phyloP scores from a whole-genome alignment of 2,329 filamentous ascomycete species.

The Parastagonospora avenae region DNA sequence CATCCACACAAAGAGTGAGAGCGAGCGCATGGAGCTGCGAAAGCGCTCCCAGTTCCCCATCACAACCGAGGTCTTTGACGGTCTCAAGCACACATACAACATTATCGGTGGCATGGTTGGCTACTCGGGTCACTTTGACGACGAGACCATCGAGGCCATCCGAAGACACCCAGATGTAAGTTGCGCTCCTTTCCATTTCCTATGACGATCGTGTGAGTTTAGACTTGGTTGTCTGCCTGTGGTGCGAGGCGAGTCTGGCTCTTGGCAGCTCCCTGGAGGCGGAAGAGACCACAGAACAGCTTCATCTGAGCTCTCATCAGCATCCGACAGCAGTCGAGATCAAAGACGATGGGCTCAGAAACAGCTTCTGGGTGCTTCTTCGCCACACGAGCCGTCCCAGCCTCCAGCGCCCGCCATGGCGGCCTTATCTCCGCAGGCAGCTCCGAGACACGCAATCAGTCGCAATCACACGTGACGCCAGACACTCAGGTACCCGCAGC shows the following conservation, averaged over 20 bases:
- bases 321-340: not conserved
- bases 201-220: not conserved
- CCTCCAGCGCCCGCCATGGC: constrained; percentile 5
- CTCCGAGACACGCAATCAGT: constrained; percentile 34
- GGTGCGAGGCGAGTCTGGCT: not conserved
- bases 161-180: constrained; percentile 96
- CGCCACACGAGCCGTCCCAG: not conserved
- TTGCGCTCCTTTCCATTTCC: constrained; percentile 34
- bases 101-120: constrained; percentile 83
- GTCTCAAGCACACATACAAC: constrained; percentile 96
- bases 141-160: constrained; percentile 89
- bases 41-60: constrained; percentile 81
- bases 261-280: constrained; percentile 3
- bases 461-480: constrained; percentile 31
- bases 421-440: constrained; percentile 36
- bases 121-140: constrained; percentile 96
- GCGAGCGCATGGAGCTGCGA: constrained; percentile 80
- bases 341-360: not conserved
- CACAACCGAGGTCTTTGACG: constrained; percentile 72
- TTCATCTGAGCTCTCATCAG: not conserved
- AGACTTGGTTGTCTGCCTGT: not conserved
- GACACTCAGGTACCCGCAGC: constrained; percentile 22
- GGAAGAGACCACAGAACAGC: not conserved
- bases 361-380: not conserved
- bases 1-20: constrained; percentile 73